A percentile compares a stretch with the other conserved stretches of the same genome.
phyloP scores from a whole-genome alignment of 1,284 basidiomycete genomes.

The Malassezia nana region DNA sequence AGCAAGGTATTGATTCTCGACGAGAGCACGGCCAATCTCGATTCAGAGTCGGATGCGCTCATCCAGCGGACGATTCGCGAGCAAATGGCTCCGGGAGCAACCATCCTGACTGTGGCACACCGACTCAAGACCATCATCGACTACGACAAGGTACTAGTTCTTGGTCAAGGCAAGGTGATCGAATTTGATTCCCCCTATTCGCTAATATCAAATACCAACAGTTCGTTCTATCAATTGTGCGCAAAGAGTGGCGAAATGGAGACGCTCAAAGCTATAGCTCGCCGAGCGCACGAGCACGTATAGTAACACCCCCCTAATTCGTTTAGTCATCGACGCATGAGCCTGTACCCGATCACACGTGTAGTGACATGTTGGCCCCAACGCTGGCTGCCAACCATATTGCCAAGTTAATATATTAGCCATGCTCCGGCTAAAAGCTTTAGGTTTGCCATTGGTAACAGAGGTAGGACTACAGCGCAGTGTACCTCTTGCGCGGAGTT shows the following conservation, averaged over 20 bases:
- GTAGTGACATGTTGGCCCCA: background rate
- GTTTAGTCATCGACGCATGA: slow-evolving; percentile 6
- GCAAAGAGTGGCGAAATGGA: slow-evolving; percentile 37
- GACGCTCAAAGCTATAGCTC: background rate
- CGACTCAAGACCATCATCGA: slow-evolving; percentile 59
- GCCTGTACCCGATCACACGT: background rate
- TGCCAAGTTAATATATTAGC: background rate
- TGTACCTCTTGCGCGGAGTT: background rate
- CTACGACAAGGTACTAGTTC: slow-evolving; percentile 54
- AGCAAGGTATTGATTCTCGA: slow-evolving; percentile 55
- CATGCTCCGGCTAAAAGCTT: background rate
- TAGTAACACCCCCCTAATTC: background rate
- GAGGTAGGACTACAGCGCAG: background rate
- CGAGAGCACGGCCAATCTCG: slow-evolving; percentile 51
- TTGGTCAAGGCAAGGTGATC: slow-evolving; percentile 58
- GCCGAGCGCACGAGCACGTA: background rate
- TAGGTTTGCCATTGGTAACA: background rate
- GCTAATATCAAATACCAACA: slow-evolving; percentile 51
- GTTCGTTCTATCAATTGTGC: slow-evolving; percentile 38
- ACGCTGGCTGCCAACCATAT: background rate
- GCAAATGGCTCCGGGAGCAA: slow-evolving; percentile 49
- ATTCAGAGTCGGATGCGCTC: slow-evolving; percentile 51
- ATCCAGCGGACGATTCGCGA: slow-evolving; percentile 53
- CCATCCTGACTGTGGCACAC: slow-evolving; percentile 57
- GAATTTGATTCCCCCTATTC: slow-evolving; percentile 67